Base-by-base conservation (phyloP, 352 stramenopile species). In the Globisporangium polare region DNA sequence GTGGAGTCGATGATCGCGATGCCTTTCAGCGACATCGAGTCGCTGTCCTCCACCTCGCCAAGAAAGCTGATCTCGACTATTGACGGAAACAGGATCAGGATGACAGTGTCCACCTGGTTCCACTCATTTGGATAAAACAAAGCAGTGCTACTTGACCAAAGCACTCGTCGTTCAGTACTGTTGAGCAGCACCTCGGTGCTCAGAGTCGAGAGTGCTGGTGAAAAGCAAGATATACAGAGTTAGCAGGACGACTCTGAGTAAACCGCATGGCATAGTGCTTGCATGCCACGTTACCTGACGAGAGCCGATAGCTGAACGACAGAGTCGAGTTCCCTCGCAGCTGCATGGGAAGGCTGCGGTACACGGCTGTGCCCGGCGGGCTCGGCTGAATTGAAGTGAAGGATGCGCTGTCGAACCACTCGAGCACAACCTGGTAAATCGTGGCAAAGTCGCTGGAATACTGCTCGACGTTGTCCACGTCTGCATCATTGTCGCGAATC, bases 281-380 rank as follows among this genome's bases (percentile, higher is more conserved):
- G n/a, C n/a, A n/a, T n/a, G n/a, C n/a, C n/a, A n/a, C n/a, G n/a
- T 20, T 71, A 81, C 73, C 68, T 64, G 73, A 81, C 24, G 57
- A 65, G 45, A 79, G 46, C 26, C 58, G 63, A 65, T 79, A 81
- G 13, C 45, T 53, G 5, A 81, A 81, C 6, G 66, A 69, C 5
- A 81, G 22, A 4, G 54, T 69, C 7, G 66, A 51, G 29, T 67
- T 69, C 1, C 62, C 58, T n/a, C 50, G 46, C 2, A 79, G 47
- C 18, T 50, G 24, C 39, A 67, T 71, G 4, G 46, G 53, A 1
- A 72, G 10, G 13, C 73, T 81, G 58, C 66, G 66, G 54, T 79
- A 81, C 1, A 75, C 27, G 5, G 71, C 60, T 33, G 56, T 27
- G 0, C 53, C 60, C 26, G 54, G 54, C n/a, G 43, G 37, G 4